phyloP scores from a whole-genome alignment of 805 yeast species.

The Candida pseudoglaebosa region DNA sequence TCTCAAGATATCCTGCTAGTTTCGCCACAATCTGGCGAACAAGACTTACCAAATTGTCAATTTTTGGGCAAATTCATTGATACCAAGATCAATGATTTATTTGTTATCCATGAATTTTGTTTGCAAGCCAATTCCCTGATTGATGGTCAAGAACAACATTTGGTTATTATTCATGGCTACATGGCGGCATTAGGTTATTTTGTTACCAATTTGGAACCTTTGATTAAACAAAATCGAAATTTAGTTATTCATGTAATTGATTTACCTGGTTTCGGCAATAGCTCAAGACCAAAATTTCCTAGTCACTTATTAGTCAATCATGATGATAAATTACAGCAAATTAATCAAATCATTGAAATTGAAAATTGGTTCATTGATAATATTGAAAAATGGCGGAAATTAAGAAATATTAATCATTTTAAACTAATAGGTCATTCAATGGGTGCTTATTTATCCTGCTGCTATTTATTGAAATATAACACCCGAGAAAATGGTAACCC shows the following conservation, averaged over 20 bases:
- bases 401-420: conserved; percentile 20
- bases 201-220: conserved; percentile 32
- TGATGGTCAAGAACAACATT: conserved; percentile 14
- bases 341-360: conserved; percentile 27
- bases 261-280: conserved; percentile 42
- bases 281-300: conserved; percentile 39
- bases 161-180: conserved; percentile 40
- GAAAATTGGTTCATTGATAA: conserved; percentile 42
- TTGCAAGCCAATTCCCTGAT: conserved; percentile 17
- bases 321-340: conserved; percentile 17
- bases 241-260: conserved; percentile 37
- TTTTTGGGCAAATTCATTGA: conserved; percentile 25
- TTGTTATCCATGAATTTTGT: conserved; percentile 35
- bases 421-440: conserved; percentile 37
- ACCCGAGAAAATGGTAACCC: conserved; percentile 8
- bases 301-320: conserved; percentile 20
- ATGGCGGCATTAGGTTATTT: conserved; percentile 44
- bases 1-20: conserved; percentile 24
- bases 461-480: conserved; percentile 39
- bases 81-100: conserved; percentile 22
- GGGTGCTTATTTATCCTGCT: conserved; percentile 40
- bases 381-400: conserved; percentile 33
- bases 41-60: not conserved
- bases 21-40: conserved; percentile 12
- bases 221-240: conserved; percentile 28